Evolutionary conservation across 768 basidiomycete species (phyloP).

Genomic region (Cyathus striatus): DNA sequence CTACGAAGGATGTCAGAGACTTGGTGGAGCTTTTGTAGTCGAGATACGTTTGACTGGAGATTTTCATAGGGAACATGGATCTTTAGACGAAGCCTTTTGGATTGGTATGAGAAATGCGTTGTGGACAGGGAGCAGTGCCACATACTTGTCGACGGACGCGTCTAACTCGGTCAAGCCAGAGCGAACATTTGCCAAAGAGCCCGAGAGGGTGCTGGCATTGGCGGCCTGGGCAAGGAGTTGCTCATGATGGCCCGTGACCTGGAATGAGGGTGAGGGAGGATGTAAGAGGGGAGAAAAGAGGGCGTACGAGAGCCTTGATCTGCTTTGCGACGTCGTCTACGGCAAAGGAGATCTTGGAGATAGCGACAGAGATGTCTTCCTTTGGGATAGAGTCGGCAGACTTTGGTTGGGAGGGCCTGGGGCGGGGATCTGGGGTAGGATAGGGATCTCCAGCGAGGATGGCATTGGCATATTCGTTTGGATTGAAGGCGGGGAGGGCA

Average conservation of each 20-base stretch:
- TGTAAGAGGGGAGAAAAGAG: slow-evolving; percentile 3
- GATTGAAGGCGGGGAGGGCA: slow-evolving; percentile 69
- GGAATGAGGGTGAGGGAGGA: slow-evolving; percentile 8
- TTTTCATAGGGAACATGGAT: slow-evolving; percentile 80
- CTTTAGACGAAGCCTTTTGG: slow-evolving; percentile 70
- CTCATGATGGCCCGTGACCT: slow-evolving; percentile 85
- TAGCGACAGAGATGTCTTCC: slow-evolving; percentile 86
- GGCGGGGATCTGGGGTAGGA: slow-evolving; percentile 30
- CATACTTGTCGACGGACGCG: slow-evolving; percentile 71
- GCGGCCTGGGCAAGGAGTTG: slow-evolving; percentile 80
- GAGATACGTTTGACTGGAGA: slow-evolving; percentile 63
- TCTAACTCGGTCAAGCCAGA: slow-evolving; percentile 72
- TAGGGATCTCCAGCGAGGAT: slow-evolving; percentile 82
- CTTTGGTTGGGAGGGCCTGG: slow-evolving; percentile 20
- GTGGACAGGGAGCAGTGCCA: slow-evolving; percentile 11
- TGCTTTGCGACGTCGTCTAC: slow-evolving; percentile 93
- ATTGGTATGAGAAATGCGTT: slow-evolving; percentile 36
- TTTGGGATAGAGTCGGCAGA: slow-evolving; percentile 48
- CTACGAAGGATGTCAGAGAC: slow-evolving; percentile 83
- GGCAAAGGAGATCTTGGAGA: slow-evolving; percentile 80
- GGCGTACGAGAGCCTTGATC: slow-evolving; percentile 74
- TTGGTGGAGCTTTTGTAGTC: slow-evolving; percentile 75
- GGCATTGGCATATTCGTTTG: slow-evolving; percentile 88
- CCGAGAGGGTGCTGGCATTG: slow-evolving; percentile 63
- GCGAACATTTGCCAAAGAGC: slow-evolving; percentile 62